Evolutionary conservation across 148 eudicot genomes (phyloP), one percentile per base, ranked within the genome.

Genomic region (Camellia japonica): DNA sequence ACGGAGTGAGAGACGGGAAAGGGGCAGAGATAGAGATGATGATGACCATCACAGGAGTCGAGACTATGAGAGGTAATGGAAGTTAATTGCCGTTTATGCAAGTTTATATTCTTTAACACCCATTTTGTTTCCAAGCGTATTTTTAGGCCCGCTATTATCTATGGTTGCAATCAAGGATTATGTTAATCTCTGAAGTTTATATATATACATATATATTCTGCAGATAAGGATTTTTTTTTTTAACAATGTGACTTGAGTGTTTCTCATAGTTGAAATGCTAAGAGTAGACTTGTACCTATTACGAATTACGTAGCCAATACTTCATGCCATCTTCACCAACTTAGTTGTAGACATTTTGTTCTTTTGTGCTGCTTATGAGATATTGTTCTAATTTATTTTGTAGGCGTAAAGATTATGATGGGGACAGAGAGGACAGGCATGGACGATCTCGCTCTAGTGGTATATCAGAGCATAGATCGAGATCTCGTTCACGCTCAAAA

Each of bases 401-500:
- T 12, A 51, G 75, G 42, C 60, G 43, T 7, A 52, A 12, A 71
- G 60, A 49, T 23, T 71, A 20, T 52, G 60, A 94, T 42, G 87
- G 84, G 74, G 97, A 90, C 72, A 85, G 87, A 83, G 98, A 94
- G 77, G 94, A 86, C 58, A 89, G 92, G 78, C 89, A 77, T 73
- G 83, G 88, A 19, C 85, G 86, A 51, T 97, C 99, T 85, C 95
- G 72, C 73, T 90, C 97, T 3, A 88, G 84, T 75, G 89, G 87
- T 68, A 91, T 85, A 88, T 91, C 99, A 56, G 94, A 89, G 83
- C 91, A 84, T 82, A 91, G 92, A 84, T 93, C 98, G 65, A 81
- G 90, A 70, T 90, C 97, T 61, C 97, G 92, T 43, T 91, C 95
- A 14, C 94, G 90, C 61, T 93, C 98, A 10, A 95, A 95, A 85